These are phyloP conservation scores for Scenedesmus sp. DNA, from an alignment of 163 green algal genomes.

Conservation along the genomic window DNA sequence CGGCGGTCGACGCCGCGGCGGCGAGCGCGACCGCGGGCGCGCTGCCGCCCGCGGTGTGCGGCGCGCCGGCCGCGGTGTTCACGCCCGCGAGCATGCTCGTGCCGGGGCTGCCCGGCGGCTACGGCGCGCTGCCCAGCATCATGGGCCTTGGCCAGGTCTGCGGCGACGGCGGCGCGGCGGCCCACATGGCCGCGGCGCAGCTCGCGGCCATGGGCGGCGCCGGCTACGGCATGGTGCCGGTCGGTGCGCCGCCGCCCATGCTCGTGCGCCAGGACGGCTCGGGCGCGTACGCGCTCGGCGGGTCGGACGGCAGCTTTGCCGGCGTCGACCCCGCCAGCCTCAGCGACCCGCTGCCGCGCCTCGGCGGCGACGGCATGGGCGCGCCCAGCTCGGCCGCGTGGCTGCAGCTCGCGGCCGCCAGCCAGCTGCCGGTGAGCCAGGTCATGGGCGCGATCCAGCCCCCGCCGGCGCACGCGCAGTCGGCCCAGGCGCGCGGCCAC, in stretches of 20 bases:
- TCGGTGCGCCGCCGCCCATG: not conserved
- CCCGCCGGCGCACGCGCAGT: not conserved
- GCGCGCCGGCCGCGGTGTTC: too few species aligned
- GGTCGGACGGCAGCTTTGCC: not conserved
- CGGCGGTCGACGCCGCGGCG: slow-evolving; percentile 33
- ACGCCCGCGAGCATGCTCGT: not conserved
- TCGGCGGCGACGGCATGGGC: not conserved
- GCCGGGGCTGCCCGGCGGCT: not conserved
- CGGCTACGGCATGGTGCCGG: not conserved
- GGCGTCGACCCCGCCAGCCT: slow-evolving; percentile 15
- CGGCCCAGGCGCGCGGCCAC: not conserved
- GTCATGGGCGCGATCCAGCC: slow-evolving; percentile 21
- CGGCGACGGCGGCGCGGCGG: not conserved
- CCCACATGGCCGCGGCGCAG: not conserved
- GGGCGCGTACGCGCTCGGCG: too few species aligned
- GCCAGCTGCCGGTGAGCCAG: slow-evolving; percentile 25
- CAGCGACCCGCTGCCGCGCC: slow-evolving; percentile 10
- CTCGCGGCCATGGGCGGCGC: not conserved
- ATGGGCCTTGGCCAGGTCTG: not conserved
- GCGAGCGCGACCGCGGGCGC: slow-evolving; percentile 8
- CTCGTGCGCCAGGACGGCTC: not conserved
- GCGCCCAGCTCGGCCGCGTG: slow-evolving; percentile 1
- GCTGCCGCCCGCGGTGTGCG: slow-evolving; percentile 13
- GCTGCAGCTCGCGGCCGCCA: slow-evolving; percentile 17
- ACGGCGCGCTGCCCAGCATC: not conserved